phyloP scores from a whole-genome alignment of 73 alveolate genomes.

The Stentor coeruleus region DNA sequence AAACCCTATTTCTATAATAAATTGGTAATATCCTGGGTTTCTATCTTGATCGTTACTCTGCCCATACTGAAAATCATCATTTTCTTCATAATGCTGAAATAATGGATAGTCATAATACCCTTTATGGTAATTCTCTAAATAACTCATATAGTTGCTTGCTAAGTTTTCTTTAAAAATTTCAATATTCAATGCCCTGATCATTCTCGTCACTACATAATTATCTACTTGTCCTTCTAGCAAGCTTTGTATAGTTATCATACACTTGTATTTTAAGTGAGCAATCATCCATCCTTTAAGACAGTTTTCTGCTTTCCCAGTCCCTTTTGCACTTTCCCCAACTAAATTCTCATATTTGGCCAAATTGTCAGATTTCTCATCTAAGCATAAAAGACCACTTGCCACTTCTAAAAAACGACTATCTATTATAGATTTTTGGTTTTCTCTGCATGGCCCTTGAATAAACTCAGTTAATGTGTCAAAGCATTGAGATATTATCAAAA shows the following conservation, averaged over 20 bases:
- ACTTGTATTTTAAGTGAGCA: slow-evolving; percentile 4
- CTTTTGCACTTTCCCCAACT: slow-evolving; percentile 31
- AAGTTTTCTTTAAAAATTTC: slow-evolving; percentile 50
- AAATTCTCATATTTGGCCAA: slow-evolving; percentile 32
- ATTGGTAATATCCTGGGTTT: slow-evolving; percentile 39
- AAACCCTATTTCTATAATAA: slow-evolving; percentile 80
- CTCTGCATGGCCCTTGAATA: slow-evolving; percentile 96
- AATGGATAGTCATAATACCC: slow-evolving; percentile 28
- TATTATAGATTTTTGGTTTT: slow-evolving; percentile 76
- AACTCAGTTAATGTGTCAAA: slow-evolving; percentile 91
- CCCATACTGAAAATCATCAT: slow-evolving; percentile 28
- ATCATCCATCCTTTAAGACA: background rate
- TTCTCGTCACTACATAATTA: slow-evolving; percentile 46
- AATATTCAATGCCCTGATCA: slow-evolving; percentile 48
- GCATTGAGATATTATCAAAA: slow-evolving; percentile 69
- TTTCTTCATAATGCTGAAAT: slow-evolving; percentile 5
- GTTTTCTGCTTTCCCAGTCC: slow-evolving; percentile 29
- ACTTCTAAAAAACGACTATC: slow-evolving; percentile 81
- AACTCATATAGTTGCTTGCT: slow-evolving; percentile 29
- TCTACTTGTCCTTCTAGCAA: slow-evolving; percentile 45
- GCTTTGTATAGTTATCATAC: slow-evolving; percentile 42
- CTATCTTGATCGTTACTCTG: slow-evolving; percentile 24
- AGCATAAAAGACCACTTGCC: slow-evolving; percentile 59
- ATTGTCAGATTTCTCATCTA: slow-evolving; percentile 33
- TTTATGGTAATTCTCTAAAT: slow-evolving; percentile 27